Conservation (phyloP, 768 basidiomycete genomes). For the Auriscalpium vulgare region DNA sequence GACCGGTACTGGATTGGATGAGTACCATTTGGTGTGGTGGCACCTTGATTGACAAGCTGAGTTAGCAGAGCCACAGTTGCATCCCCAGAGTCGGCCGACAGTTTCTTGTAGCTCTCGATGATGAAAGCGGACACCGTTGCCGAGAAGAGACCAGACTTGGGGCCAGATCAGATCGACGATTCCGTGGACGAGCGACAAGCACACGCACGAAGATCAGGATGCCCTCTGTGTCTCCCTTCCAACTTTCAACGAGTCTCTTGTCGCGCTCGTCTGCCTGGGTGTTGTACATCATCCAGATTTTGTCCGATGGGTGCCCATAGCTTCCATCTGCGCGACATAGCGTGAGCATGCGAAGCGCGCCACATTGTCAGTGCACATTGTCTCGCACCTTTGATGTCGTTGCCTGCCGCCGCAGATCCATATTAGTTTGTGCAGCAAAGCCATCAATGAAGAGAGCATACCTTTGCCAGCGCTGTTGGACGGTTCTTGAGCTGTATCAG, state of each 20-base stretch:
- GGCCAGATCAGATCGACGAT: neutral
- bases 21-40: neutral
- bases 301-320: neutral
- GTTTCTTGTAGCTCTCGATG: slow-evolving; percentile 10
- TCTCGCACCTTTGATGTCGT: too few species aligned
- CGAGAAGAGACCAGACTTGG: slow-evolving; percentile 12
- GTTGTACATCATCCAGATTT: slow-evolving; percentile 1
- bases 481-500: too few species aligned
- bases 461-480: too few species aligned
- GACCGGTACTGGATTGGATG: neutral
- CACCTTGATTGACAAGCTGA: neutral
- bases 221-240: slow-evolving; percentile 9
- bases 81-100: slow-evolving; percentile 3
- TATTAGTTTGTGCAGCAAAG: too few species aligned
- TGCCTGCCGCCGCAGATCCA: too few species aligned
- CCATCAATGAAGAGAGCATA: too few species aligned
- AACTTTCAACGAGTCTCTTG: slow-evolving; percentile 5
- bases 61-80: neutral
- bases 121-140: slow-evolving; percentile 13
- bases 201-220: slow-evolving; percentile 7
- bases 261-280: slow-evolving; percentile 4
- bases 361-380: too few species aligned
- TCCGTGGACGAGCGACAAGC: neutral
- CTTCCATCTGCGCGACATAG: too few species aligned
- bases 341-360: too few species aligned